Evolutionary conservation across 345 rosid species (phyloP).

Genomic region (Hibiscus syriacus): DNA sequence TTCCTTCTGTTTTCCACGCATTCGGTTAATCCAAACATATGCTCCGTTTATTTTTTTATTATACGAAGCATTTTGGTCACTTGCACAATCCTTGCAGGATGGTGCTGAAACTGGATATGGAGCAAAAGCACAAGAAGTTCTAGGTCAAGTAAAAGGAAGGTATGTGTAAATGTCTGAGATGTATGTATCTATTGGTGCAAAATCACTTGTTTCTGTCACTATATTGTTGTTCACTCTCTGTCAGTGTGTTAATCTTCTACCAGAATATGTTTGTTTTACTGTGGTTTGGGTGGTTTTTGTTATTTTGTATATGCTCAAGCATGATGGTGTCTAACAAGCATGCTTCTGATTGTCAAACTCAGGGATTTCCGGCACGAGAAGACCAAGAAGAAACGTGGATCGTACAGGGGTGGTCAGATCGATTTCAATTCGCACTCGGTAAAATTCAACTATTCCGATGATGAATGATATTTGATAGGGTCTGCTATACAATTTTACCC

Average conservation of each 20-base stretch:
- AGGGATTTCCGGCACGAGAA: too few relatives aligned
- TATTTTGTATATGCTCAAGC: too few relatives aligned
- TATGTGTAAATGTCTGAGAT: conserved; percentile 15
- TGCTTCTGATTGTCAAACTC: too few relatives aligned
- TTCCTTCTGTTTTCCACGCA: background rate
- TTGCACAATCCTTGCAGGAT: conserved; percentile 27
- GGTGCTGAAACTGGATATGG: conserved; percentile 89
- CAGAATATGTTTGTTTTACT: background rate
- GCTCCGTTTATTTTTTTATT: conserved; percentile 2
- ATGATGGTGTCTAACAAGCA: background rate
- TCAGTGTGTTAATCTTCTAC: background rate
- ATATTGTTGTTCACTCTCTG: background rate
- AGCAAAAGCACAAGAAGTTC: conserved; percentile 89
- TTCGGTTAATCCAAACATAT: background rate
- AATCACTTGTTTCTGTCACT: too few relatives aligned
- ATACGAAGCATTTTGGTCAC: background rate
- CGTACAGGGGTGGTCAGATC: too few relatives aligned
- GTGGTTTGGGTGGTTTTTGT: too few relatives aligned
- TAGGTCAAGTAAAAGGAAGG: conserved; percentile 96
- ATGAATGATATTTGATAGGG: conserved; percentile 34
- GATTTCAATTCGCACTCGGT: too few relatives aligned
- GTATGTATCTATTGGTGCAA: too few relatives aligned
- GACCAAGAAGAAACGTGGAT: too few relatives aligned
- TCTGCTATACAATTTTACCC: background rate
- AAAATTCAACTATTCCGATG: too few relatives aligned